Percentiles rank a stretch among this genome's conserved stretches.
Evolutionary conservation across 129 eudicot species (phyloP).

Genomic region (Lactuca saligna): DNA sequence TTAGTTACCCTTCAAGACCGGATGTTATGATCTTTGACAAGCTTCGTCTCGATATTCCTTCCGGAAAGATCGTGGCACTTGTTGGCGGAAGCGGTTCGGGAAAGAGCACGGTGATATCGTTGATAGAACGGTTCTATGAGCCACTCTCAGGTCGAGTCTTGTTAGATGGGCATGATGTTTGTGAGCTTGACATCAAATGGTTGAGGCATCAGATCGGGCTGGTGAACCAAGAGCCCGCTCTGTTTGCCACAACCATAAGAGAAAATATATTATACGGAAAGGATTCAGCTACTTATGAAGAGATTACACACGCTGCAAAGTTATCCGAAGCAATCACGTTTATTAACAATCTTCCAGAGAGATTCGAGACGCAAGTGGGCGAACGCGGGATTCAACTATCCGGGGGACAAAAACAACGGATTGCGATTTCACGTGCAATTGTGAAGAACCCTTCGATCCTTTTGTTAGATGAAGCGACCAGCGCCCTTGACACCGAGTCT

Average conservation of each 20-base stretch:
- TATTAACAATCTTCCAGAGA: constrained; percentile 87
- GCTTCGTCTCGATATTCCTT: constrained; percentile 69
- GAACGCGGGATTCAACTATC: constrained; percentile 95
- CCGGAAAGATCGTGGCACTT: constrained; percentile 93
- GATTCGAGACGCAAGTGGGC: constrained; percentile 98
- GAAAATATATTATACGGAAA: constrained; percentile 94
- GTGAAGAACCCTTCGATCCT: constrained; percentile 91
- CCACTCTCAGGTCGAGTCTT: constrained; percentile 71
- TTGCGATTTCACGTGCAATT: constrained; percentile 93
- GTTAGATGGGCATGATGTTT: constrained; percentile 63
- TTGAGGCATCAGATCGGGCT: constrained; percentile 86
- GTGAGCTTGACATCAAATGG: constrained; percentile 87
- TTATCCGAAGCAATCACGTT: constrained; percentile 87
- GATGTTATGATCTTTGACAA: constrained; percentile 74
- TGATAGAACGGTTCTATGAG: constrained; percentile 95
- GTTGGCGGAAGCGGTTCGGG: constrained; percentile 99
- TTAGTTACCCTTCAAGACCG: constrained; percentile 96
- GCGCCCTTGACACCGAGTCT: constrained; percentile 98
- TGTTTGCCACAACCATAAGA: constrained; percentile 87
- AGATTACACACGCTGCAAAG: constrained; percentile 90
- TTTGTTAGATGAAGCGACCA: constrained; percentile 93
- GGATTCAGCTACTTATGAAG: constrained; percentile 80
- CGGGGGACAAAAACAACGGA: constrained; percentile 98
- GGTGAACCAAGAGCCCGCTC: constrained; percentile 98
- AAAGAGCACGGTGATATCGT: constrained; percentile 91